Evolutionary conservation across 31 red algal species (phyloP).

Genomic region (Odonthalia washingtoniensis): DNA sequence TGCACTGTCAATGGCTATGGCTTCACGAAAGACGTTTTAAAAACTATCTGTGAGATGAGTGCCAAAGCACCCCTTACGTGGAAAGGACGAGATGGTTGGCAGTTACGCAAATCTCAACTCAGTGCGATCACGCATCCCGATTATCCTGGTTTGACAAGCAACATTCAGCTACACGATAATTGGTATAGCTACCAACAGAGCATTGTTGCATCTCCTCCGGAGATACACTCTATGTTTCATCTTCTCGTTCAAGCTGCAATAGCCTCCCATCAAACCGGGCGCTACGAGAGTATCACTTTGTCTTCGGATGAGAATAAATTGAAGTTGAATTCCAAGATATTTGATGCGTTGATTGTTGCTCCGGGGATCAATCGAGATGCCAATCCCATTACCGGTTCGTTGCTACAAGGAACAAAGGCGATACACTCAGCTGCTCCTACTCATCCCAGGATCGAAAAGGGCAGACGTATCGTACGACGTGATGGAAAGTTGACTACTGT

Average conservation of each 20-base stretch:
- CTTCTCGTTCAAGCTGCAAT: conserved; percentile 32
- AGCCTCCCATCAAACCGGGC: not conserved
- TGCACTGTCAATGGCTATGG: conserved; percentile 32
- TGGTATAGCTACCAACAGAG: too few relatives aligned
- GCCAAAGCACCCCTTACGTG: conserved; percentile 25
- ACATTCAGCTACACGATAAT: too few relatives aligned
- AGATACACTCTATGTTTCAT: conserved; percentile 47
- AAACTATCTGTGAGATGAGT: not conserved
- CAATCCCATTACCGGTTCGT: not conserved
- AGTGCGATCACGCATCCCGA: too few relatives aligned
- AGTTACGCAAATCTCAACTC: conserved; percentile 12
- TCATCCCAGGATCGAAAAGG: conserved; percentile 32
- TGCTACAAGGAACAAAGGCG: not conserved
- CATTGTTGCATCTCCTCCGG: conserved; percentile 14
- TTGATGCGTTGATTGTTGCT: conserved; percentile 34
- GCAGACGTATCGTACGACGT: conserved; percentile 10
- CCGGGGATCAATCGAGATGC: conserved; percentile 18
- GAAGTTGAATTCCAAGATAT: not conserved
- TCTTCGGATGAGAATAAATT: not conserved
- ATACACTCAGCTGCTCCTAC: not conserved
- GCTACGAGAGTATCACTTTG: not conserved
- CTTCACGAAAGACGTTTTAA: not conserved
- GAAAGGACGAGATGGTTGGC: conserved; percentile 6
- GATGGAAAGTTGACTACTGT: conserved; percentile 4
- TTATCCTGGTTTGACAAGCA: too few relatives aligned